Conservation (phyloP, 495 filamentous ascomycete species). For the Neohortaea acidophila region DNA sequence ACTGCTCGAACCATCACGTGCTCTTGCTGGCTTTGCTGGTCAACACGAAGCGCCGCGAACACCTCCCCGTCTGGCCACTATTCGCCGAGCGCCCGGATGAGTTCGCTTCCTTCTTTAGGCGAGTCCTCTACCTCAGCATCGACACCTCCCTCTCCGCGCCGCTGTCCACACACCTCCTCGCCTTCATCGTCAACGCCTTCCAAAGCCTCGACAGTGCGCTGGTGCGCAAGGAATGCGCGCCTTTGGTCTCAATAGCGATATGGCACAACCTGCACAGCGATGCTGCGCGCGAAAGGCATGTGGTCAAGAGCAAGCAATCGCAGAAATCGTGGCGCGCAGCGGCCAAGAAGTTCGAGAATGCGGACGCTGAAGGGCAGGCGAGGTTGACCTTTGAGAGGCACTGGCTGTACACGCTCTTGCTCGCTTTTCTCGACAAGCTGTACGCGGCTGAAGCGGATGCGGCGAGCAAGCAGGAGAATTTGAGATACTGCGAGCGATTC, state of each 20-base stretch:
- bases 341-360: conserved; percentile 70
- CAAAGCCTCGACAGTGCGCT: conserved; percentile 82
- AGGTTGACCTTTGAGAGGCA: conserved; percentile 80
- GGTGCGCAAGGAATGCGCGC: conserved; percentile 88
- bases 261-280: conserved; percentile 84
- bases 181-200: conserved; percentile 80
- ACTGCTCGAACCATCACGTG: conserved; percentile 80
- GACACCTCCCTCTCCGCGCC: conserved; percentile 55
- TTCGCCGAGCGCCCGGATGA: conserved; percentile 64
- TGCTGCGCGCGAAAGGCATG: conserved; percentile 45
- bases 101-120: conserved; percentile 82
- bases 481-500: conserved; percentile 82
- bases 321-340: conserved; percentile 86
- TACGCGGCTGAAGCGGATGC: conserved; percentile 36
- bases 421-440: conserved; percentile 66
- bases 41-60: conserved; percentile 76
- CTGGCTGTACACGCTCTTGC: conserved; percentile 76
- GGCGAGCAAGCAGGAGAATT: conserved; percentile 37
- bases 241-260: conserved; percentile 82
- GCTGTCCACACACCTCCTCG: conserved; percentile 64
- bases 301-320: conserved; percentile 53
- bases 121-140: conserved; percentile 76
- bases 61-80: conserved; percentile 72
- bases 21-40: conserved; percentile 70
- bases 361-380: conserved; percentile 62